Evolutionary conservation across 2,329 filamentous ascomycete genomes (phyloP), one percentile per base, ranked within the genome.

Genomic region (Alternaria gansuensis): DNA sequence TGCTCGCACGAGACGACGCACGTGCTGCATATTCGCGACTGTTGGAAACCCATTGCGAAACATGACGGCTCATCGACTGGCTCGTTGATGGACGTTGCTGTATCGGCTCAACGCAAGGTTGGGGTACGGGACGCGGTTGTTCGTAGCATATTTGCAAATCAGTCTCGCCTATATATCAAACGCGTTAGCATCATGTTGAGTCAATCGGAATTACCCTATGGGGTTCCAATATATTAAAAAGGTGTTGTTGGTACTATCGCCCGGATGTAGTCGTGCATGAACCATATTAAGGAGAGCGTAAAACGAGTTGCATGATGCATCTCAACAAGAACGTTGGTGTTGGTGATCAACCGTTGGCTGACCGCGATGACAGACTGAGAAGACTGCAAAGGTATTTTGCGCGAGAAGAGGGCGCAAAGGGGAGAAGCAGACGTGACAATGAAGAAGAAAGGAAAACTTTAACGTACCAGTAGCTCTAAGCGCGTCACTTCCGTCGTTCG

Each of bases 11-110:
- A 29, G 72, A 75, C 28, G 75, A 77, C 41, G 75, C 75, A 48
- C 74, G 70, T 23, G 74, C 67, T 46, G 73, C 73, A 23, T 74
- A 74, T 21, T 78, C 75, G 29, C 73, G 72, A 49, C 74, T 68
- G 37, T 44, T 73, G 29, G 69, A 55, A 9, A 75, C 71, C 76
- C 75, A 78, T 66, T 77, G 73, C 23, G 75, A 76, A 39, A 77
- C 65, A 50, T 77, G 75, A 7, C 64, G 68, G 62, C 68, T 67
- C 66, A 76, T 66, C 5, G 74, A 71, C 23, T 77, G 74, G 52
- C 74, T 74, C n/a, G 75, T 77, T 9, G 66, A 64, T 46, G 75
- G 75, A 5, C 75, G 74, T 14, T 69, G 56, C 46, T 66, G 60
- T 17, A 67, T 60, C 53, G 75, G 68, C 52, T 74, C 69, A 28